Conservation (phyloP, 2,329 filamentous ascomycete genomes). For the Phyllosticta capitalensis region DNA sequence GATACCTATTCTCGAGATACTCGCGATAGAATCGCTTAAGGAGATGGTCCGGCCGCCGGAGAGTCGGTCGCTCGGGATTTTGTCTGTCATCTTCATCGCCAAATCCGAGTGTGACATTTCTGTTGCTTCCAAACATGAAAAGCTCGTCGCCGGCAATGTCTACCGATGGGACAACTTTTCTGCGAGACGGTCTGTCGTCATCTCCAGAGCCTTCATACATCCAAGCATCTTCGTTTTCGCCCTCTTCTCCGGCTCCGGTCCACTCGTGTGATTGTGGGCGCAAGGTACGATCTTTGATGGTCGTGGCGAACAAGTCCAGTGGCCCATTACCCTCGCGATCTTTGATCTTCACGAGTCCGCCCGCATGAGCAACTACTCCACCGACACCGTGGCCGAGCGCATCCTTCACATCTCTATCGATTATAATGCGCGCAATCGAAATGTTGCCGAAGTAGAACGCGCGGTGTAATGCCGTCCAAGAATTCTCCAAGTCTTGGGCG, state of each 20-base stretch:
- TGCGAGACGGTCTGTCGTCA: conserved; percentile 4
- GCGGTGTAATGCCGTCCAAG: conserved; percentile 90
- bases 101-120: conserved; percentile 83
- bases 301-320: conserved; percentile 84
- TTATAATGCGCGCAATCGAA: conserved; percentile 69
- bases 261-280: conserved; percentile 27
- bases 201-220: conserved; percentile 32
- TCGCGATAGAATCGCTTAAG: conserved; percentile 65
- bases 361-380: conserved; percentile 51
- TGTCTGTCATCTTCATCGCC: conserved; percentile 95
- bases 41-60: conserved; percentile 70
- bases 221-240: conserved; percentile 46
- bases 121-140: conserved; percentile 93
- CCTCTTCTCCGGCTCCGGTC: conserved; percentile 33
- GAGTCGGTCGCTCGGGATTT: conserved; percentile 72
- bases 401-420: conserved; percentile 67
- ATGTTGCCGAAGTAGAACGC: conserved; percentile 86
- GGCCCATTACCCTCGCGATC: conserved; percentile 91
- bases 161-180: conserved; percentile 18
- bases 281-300: conserved; percentile 68
- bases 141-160: conserved; percentile 66
- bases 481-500: conserved; percentile 78
- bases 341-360: conserved; percentile 84
- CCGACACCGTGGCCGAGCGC: conserved; percentile 51
- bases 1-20: conserved; percentile 42